These are phyloP conservation scores for Smallanthus sonchifolius DNA, from an alignment of 129 eudicot species.

Conservation along the genomic window DNA sequence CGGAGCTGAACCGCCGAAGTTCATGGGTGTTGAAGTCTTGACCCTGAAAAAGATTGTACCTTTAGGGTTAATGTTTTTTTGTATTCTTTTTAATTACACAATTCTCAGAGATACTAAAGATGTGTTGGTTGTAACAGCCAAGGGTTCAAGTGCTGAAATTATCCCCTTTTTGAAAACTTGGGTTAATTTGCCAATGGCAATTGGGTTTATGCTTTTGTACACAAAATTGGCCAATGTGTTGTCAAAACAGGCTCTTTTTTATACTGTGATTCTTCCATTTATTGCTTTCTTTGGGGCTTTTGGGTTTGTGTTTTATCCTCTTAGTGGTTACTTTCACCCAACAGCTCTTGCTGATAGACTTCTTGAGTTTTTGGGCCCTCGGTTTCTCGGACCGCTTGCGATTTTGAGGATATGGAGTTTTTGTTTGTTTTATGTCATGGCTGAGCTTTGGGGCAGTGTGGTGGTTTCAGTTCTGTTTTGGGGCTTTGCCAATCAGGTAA, in stretches of 20 bases:
- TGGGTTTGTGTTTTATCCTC: slow-evolving; percentile 94
- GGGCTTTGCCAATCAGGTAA: slow-evolving; percentile 99
- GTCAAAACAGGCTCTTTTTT: slow-evolving; percentile 82
- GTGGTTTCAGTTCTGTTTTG: slow-evolving; percentile 95
- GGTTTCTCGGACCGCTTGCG: slow-evolving; percentile 96
- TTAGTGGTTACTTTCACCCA: slow-evolving; percentile 75
- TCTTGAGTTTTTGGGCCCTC: slow-evolving; percentile 75
- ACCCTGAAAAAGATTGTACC: slow-evolving; percentile 89
- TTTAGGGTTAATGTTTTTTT: slow-evolving; percentile 93
- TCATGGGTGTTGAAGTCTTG: slow-evolving; percentile 67
- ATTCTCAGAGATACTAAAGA: slow-evolving; percentile 95
- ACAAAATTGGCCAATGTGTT: slow-evolving; percentile 80
- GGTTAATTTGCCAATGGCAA: slow-evolving; percentile 99
- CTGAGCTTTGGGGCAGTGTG: slow-evolving; percentile 99
- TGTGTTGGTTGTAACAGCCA: slow-evolving; percentile 95
- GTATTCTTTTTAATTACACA: slow-evolving; percentile 89
- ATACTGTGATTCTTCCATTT: slow-evolving; percentile 75
- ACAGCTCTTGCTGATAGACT: slow-evolving; percentile 90
- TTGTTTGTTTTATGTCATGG: slow-evolving; percentile 99
- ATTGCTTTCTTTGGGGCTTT: slow-evolving; percentile 98
- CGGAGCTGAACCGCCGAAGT: slow-evolving; percentile 47
- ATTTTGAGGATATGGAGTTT: slow-evolving; percentile 99
- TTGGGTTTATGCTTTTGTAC: slow-evolving; percentile 92
- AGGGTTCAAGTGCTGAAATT: slow-evolving; percentile 98
- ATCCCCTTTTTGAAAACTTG: slow-evolving; percentile 96